Evolutionary conservation across 1,284 basidiomycete species (phyloP), one percentile per base, ranked within the genome.

Genomic region (Ceratorhiza oryzae-sativae): DNA sequence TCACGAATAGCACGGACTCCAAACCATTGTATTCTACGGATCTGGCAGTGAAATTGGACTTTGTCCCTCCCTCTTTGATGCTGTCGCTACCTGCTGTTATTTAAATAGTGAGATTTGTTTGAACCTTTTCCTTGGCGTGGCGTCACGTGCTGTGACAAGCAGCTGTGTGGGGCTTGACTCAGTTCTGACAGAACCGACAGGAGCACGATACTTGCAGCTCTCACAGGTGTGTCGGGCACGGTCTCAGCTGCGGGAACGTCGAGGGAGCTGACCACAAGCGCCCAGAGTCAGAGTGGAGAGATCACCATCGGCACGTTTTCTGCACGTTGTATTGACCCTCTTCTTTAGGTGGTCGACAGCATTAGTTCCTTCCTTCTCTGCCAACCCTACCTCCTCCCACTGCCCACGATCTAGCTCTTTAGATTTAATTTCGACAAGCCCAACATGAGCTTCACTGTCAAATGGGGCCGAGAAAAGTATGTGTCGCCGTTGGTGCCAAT

Each of bases 391-490:
- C 41, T n/a, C 39, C 49, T 46, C 34, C 20, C 15, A 10, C 51
- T 46, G 10, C 41, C 41, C 27, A 42, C 41, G 20, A 34, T 42
- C 49, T 15, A n/a, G 39, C 23, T 41, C 10, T 25, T 30, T 55
- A 58, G 6, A 27, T 23, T 25, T 30, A 15, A 39, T n/a, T 15
- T 23, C n/a, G 15, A 39, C 1, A 3, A 53, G 39, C 18, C 30
- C 32, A 63, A 25, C 49, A 86, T 85, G 83, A 81, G 83, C 78
- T 80, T 89, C 76, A 83, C 83, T 72, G 84, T 90, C 75, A 88
- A 89, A 80, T 90, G 88, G 87, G 86, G 83, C 51, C 83, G 83
- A 74, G 87, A 90, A 78, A 83, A 84, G 82, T 83, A 72, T 73
- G 80, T 78, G 32, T n/a, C n/a, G n/a, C 48, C 25, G 34, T 34